Evolutionary conservation across 225 moss, liverwort and hornwort species (phyloP), one percentile per base, ranked within the genome.

Genomic region (Polytrichum formosum): DNA sequence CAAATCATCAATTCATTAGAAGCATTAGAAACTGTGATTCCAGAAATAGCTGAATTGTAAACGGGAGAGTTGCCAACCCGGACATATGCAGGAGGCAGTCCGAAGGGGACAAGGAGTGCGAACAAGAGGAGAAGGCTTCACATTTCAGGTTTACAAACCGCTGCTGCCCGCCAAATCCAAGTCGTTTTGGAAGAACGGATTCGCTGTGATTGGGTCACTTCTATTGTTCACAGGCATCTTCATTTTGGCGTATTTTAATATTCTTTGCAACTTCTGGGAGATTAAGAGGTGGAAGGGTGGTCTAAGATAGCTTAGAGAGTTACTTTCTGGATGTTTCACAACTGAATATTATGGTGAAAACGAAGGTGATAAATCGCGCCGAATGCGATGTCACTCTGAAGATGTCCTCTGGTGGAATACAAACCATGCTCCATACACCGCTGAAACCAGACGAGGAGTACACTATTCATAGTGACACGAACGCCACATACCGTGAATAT

Each of bases 41-140:
- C 10, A 37, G 9, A 37, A 37, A 37, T 9, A 37, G 10, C 37
- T 37, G 9, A 37, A 37, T 37, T 35, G 10, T 37, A 0, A 37
- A 37, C 2, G 37, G 37, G 37, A 37, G 37, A 37, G 37, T 10
- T 37, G 37, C 37, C 37, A 37, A 37, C 10, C 0, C 10, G 9
- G 37, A 9, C 56, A 46, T 63, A 3, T 26, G 55, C 75, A 79
- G 79, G 75, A 79, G 75, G 79, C 67, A 29, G 19, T 71, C 1
- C 33, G 16, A 72, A 75, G 79, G 67, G 79, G 67, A 58, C 67
- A 79, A 37, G 27, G 33, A 35, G 13, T 75, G 2, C 26, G 63
- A 58, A 30, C 19, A n/a, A 9, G 23, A 8, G 79, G 79, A 16
- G 37, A 6, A 0, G 2, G 18, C 30, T 79, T 75, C 46, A 56